Evolutionary conservation across 176 grass and related monocot species (phyloP), one percentile per base, ranked within the genome.

Genomic region (Aegilops umbellulata): DNA sequence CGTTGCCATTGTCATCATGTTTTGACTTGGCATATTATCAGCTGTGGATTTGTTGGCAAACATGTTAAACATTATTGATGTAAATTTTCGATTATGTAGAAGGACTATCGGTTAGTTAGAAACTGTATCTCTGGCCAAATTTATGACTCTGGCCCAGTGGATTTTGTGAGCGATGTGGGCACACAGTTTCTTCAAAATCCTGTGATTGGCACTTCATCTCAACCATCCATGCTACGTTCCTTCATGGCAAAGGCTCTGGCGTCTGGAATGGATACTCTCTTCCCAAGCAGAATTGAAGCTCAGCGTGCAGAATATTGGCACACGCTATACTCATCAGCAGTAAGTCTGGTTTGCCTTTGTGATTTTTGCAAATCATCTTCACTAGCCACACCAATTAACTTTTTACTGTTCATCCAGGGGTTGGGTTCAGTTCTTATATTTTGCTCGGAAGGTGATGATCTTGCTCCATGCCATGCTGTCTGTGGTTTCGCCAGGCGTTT

Each of bases 281-380:
- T 99, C 42, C 86, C 89, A 80, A 92, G 87, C 89, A 99, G 92
- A 93, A 86, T 96, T 94, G 94, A 99, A 85, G 92, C 90, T 79
- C 94, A 99, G 69, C 91, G 92, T 76, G 83, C 90, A 65, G 97
- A 96, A 76, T 96, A 99, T 70, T 99, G 97, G 97, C 94, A 96
- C 47, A 90, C 82, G n/a, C 83, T 96, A 20, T 96, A 91, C 77
- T 99, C 94, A 82, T 92, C 97, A 82, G 88, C 85, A 80, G 97
- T 94, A 94, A 92, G 84, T 42, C 20, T 14, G 5, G 69, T 72
- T 86, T 81, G 11, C 65, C 36, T 77, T 53, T 77, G 3, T 42
- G 41, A 24, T 86, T 60, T 62, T 63, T 73, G 14, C 19, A 77
- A 65, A 69, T 11, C 60, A 64, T 65, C 55, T 30, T 85, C 13